Conservation (phyloP, 805 yeast genomes). For the Suhomyces sp. region DNA sequence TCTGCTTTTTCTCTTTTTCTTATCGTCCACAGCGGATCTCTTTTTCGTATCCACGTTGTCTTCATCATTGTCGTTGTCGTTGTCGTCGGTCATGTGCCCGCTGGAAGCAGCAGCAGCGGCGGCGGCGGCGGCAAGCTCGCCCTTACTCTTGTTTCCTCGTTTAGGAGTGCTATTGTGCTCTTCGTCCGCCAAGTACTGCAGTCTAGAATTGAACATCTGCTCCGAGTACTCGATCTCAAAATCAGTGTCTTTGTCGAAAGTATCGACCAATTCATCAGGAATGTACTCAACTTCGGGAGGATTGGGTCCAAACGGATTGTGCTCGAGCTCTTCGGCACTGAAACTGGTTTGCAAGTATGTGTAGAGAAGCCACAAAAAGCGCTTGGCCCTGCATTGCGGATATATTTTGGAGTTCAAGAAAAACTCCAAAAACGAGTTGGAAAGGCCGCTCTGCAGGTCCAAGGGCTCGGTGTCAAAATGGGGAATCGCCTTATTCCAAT, state of each 20-base stretch:
- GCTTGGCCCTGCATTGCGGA: slow-evolving; percentile 63
- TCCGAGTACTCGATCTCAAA: slow-evolving; percentile 48
- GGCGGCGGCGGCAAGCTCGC: slow-evolving; percentile 12
- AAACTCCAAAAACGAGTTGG: slow-evolving; percentile 63
- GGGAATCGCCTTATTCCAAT: slow-evolving; percentile 51
- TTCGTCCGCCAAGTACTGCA: slow-evolving; percentile 39
- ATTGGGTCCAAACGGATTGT: slow-evolving; percentile 56
- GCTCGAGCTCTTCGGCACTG: slow-evolving; percentile 44
- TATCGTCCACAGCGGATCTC: slow-evolving; percentile 5
- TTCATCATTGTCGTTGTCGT: slow-evolving; percentile 6
- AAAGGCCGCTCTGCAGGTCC: slow-evolving; percentile 12
- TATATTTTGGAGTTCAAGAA: slow-evolving; percentile 60
- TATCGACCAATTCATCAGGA: slow-evolving; percentile 21
- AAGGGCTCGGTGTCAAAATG: slow-evolving; percentile 11
- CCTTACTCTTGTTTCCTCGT: slow-evolving; percentile 28
- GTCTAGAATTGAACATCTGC: slow-evolving; percentile 45
- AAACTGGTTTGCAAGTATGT: slow-evolving; percentile 75
- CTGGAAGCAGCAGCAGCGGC: slow-evolving; percentile 3
- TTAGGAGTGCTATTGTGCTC: slow-evolving; percentile 33
- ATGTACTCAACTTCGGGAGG: slow-evolving; percentile 34
- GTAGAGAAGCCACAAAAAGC: slow-evolving; percentile 82
- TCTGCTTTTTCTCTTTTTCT: slow-evolving; percentile 7
- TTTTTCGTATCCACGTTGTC: slow-evolving; percentile 7
- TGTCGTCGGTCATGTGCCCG: slow-evolving; percentile 5
- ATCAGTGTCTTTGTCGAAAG: slow-evolving; percentile 47